Conservation (phyloP, 805 yeast species). For the Ogataea sp. region DNA sequence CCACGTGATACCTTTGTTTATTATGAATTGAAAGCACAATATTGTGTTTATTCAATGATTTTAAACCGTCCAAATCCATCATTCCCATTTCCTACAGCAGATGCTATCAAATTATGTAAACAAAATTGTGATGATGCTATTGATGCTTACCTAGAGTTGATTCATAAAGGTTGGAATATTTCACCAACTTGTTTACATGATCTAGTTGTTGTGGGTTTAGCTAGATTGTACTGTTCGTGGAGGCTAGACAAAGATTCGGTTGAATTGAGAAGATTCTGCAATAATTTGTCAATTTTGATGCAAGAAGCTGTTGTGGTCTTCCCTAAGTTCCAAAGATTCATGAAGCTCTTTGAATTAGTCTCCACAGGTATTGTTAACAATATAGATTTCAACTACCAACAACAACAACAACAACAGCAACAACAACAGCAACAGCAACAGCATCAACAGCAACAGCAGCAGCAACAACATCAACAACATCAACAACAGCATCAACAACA, state of each 20-base stretch:
- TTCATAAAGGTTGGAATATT: conserved; percentile 10
- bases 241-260: conserved; percentile 11
- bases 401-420: neutral
- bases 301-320: conserved; percentile 9
- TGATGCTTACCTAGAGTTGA: conserved; percentile 8
- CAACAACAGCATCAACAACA: neutral
- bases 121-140: conserved; percentile 11
- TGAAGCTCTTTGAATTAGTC: conserved; percentile 9
- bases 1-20: conserved; percentile 9
- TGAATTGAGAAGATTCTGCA: conserved; percentile 8
- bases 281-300: conserved; percentile 8
- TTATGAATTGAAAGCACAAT: conserved; percentile 13
- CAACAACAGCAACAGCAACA: neutral
- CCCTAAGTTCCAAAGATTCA: conserved; percentile 12
- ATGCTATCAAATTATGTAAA: conserved; percentile 10
- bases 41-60: conserved; percentile 12
- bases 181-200: conserved; percentile 14
- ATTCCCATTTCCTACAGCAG: conserved; percentile 11
- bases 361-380: conserved; percentile 12
- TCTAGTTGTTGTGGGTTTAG: conserved; percentile 12
- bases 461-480: neutral
- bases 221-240: conserved; percentile 19
- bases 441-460: neutral
- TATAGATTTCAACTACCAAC: conserved; percentile 5
- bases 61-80: conserved; percentile 19